Conservation (phyloP, 2,329 filamentous ascomycete genomes). For the Xenoacremonium recifei region DNA sequence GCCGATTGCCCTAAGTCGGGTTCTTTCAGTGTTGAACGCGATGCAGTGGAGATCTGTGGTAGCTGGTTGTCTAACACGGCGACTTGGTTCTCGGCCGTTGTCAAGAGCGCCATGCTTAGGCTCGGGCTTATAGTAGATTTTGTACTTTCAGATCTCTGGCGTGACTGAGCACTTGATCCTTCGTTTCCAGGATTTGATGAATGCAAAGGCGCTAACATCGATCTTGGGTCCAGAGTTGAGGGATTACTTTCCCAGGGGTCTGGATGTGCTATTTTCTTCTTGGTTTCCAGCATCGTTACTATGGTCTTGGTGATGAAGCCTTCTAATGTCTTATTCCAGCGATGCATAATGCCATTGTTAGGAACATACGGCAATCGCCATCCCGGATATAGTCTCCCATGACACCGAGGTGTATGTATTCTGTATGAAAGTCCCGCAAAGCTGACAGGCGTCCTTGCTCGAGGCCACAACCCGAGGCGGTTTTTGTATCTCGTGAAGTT, state of each 20-base stretch:
- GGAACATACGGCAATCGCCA: background rate
- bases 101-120: too few relatives aligned
- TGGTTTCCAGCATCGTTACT: background rate
- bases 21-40: too few relatives aligned
- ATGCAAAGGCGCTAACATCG: background rate
- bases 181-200: too few relatives aligned
- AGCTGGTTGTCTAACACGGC: background rate
- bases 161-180: too few relatives aligned
- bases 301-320: background rate
- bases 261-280: background rate
- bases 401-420: background rate
- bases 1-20: background rate
- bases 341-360: background rate
- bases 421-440: background rate
- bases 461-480: background rate
- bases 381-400: background rate
- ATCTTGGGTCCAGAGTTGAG: background rate
- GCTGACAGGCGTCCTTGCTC: background rate
- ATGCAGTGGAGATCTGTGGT: too few relatives aligned
- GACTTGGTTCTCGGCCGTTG: too few relatives aligned
- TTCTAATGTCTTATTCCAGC: background rate
- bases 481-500: background rate
- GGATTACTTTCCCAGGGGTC: background rate
- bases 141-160: too few relatives aligned
- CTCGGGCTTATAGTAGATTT: too few relatives aligned